Conservation (phyloP, 2,329 filamentous ascomycete species). For the Ustulina deusta region DNA sequence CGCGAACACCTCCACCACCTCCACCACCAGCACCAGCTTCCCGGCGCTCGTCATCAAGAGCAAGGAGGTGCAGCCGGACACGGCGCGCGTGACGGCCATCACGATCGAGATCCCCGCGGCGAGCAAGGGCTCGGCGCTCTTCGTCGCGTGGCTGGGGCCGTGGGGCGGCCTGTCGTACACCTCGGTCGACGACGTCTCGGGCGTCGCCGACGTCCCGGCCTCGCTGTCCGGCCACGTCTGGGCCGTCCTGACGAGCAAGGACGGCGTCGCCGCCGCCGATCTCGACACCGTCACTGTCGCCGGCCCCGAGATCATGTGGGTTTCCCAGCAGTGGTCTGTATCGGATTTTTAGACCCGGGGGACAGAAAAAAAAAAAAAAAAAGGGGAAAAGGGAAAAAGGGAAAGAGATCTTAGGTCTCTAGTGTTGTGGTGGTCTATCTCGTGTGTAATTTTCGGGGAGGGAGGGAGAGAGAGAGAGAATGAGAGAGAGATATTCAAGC, state of each 20-base stretch:
- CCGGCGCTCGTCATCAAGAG: slow-evolving; percentile 45
- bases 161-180: slow-evolving; percentile 53
- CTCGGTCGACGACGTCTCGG: slow-evolving; percentile 40
- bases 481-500: no score
- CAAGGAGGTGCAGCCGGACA: slow-evolving; percentile 30
- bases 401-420: neutral
- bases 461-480: neutral
- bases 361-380: no score
- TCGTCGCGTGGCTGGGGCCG: slow-evolving; percentile 54
- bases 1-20: no score
- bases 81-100: slow-evolving; percentile 41
- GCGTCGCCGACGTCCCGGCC: slow-evolving; percentile 47
- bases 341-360: slow-evolving; percentile 24
- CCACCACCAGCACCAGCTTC: no score
- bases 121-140: slow-evolving; percentile 41
- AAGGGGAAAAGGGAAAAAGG: neutral
- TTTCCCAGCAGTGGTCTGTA: slow-evolving; percentile 43
- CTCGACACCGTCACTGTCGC: slow-evolving; percentile 48
- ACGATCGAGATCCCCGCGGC: slow-evolving; percentile 43
- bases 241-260: slow-evolving; percentile 50
- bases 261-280: slow-evolving; percentile 39
- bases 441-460: neutral
- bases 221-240: slow-evolving; percentile 54
- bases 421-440: neutral
- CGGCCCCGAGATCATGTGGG: slow-evolving; percentile 54